phyloP scores from a whole-genome alignment of 2,329 filamentous ascomycete species.

The Aurifilum marmelostoma region DNA sequence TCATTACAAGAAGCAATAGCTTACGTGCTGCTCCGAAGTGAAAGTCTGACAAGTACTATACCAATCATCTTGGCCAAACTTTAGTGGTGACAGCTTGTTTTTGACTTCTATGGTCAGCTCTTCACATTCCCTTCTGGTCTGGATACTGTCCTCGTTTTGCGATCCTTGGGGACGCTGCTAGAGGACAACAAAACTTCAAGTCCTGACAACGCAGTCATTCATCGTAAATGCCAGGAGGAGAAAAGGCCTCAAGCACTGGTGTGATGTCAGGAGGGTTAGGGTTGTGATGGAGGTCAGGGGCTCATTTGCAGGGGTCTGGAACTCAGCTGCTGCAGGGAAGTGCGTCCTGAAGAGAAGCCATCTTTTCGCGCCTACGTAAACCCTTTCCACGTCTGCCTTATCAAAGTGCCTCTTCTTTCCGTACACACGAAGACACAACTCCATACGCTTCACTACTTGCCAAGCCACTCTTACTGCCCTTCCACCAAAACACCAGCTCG shows the following conservation, averaged over 20 bases:
- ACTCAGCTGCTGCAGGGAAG: conserved; percentile 2
- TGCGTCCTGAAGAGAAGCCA: conserved; percentile 11
- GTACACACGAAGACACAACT: neutral
- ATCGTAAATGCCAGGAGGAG: neutral
- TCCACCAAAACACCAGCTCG: neutral
- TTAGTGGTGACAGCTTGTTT: no score
- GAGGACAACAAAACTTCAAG: no score
- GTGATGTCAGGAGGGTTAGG: conserved; percentile 6
- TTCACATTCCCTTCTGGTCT: no score
- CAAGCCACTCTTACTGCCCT: neutral
- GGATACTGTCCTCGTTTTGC: no score
- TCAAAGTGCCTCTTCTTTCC: conserved; percentile 2
- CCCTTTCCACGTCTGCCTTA: conserved; percentile 8
- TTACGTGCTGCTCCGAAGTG: neutral
- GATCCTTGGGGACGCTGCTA: no score
- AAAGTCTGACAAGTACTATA: neutral
- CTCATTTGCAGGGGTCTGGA: neutral
- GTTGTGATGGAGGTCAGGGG: neutral
- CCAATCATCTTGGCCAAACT: no score
- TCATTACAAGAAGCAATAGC: no score
- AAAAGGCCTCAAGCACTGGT: neutral
- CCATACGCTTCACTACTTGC: neutral
- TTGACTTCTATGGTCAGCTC: no score
- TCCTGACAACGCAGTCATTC: no score
- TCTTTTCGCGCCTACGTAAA: conserved; percentile 14